phyloP scores from a whole-genome alignment of 129 eudicot genomes.

The Deinandra increscens region DNA sequence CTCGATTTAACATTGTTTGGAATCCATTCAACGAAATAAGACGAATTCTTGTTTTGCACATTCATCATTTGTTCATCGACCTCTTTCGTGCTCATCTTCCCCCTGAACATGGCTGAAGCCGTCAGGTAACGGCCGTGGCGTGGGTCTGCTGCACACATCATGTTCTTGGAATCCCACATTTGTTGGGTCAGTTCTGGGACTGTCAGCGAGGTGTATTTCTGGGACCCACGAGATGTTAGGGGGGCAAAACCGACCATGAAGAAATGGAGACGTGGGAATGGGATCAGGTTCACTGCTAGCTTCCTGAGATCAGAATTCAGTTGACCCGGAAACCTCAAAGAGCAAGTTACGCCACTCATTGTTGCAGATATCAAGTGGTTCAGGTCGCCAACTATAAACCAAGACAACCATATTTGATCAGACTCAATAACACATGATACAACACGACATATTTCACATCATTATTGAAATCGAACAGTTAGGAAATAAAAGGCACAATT shows the following conservation, averaged over 20 bases:
- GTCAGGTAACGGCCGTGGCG: slow-evolving; percentile 88
- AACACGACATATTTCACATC: no score
- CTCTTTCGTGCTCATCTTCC: slow-evolving; percentile 88
- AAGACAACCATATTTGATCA: not conserved
- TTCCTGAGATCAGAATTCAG: slow-evolving; percentile 80
- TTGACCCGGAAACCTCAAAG: slow-evolving; percentile 85
- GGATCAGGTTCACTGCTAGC: slow-evolving; percentile 80
- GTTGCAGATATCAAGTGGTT: slow-evolving; percentile 88
- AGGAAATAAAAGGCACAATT: no score
- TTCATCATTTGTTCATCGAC: slow-evolving; percentile 91
- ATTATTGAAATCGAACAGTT: no score
- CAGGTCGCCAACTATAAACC: slow-evolving; percentile 75
- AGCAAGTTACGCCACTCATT: slow-evolving; percentile 94
- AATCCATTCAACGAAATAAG: slow-evolving; percentile 90
- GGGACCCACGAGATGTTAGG: slow-evolving; percentile 85
- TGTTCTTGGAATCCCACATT: slow-evolving; percentile 93
- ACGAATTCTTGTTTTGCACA: slow-evolving; percentile 88
- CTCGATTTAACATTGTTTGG: slow-evolving; percentile 91
- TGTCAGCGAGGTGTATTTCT: slow-evolving; percentile 74
- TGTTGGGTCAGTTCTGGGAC: slow-evolving; percentile 95
- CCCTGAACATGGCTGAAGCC: slow-evolving; percentile 88
- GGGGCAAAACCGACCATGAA: slow-evolving; percentile 97
- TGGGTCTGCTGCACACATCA: slow-evolving; percentile 96
- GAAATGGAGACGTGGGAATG: slow-evolving; percentile 93
- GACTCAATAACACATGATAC: not conserved